A percentile compares a stretch with the other conserved stretches of the same genome.
Conservation (phyloP, 1,284 basidiomycete species). For the Mycosarcoma mackinlayi region DNA sequence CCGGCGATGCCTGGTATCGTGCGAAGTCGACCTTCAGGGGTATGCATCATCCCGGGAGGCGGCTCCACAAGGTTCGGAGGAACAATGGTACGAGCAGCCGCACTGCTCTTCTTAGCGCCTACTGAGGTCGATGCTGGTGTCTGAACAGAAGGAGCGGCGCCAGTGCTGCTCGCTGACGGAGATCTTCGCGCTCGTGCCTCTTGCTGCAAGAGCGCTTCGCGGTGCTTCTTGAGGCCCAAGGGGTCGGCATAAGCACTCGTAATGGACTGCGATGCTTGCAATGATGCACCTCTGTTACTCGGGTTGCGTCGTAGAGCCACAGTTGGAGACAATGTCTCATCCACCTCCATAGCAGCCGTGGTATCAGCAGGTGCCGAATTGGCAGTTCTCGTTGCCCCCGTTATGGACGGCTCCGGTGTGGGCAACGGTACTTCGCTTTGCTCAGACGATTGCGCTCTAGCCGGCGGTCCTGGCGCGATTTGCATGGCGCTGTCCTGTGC, state of each 20-base stretch:
- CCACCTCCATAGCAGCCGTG: not conserved
- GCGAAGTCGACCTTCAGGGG: conserved; percentile 33
- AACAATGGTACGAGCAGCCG: conserved; percentile 33
- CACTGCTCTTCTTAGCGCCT: conserved; percentile 20
- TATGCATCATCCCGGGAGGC: conserved; percentile 40
- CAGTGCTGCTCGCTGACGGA: conserved; percentile 31
- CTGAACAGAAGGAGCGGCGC: conserved; percentile 5
- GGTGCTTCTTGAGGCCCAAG: conserved; percentile 39
- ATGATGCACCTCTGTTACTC: conserved; percentile 32
- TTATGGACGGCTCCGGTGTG: conserved; percentile 3
- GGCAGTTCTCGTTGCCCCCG: not conserved
- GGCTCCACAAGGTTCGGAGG: conserved; percentile 33
- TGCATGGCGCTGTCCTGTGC: conserved; percentile 6
- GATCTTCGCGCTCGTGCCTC: conserved; percentile 29
- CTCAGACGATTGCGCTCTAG: conserved; percentile 1
- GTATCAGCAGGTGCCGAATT: conserved; percentile 1
- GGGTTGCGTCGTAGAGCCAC: conserved; percentile 29
- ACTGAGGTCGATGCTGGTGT: conserved; percentile 5
- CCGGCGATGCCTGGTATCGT: conserved; percentile 44
- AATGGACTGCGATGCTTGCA: conserved; percentile 46
- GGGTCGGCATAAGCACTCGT: conserved; percentile 35
- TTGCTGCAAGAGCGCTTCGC: conserved; percentile 27
- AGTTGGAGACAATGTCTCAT: conserved; percentile 15
- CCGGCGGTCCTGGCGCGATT: not conserved
- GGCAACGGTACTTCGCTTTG: not conserved